Base-by-base conservation (phyloP, 257 asterid species). In the Datura wrightii region DNA sequence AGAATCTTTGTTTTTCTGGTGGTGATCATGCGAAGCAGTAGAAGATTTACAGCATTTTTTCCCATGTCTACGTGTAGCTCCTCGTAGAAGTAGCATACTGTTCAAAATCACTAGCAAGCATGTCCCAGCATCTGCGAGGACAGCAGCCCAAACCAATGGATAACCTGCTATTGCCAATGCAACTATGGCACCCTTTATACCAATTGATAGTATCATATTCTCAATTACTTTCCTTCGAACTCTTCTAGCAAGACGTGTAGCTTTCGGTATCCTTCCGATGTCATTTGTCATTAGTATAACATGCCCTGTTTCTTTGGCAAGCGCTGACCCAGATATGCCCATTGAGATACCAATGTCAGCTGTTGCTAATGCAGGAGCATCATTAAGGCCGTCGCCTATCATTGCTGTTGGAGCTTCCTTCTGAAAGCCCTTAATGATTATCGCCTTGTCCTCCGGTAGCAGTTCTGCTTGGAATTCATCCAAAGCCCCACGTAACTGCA, bases 101-200 rank as follows among this genome's bases (percentile, higher is more conserved):
- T 95, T 95, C 4, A 92, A 82, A n/a, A 96, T 94, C 48, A 96
- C 99, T 3, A 94, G 53, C 86, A 96, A 88, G 85, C 99, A 96
- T 0, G 98, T 94, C 44, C 98, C 99, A 6, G 90, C 94, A 74
- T 95, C 98, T 0, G 93, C 63, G 0, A 95, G 89, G 37, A 95
- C 96, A 1, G 99, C 99, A 10, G 94, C 98, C 99, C 99, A 95
- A 10, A 95, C 98, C 0, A 94, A 88, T 0, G 99, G 99, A 88
- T 95, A 91, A 10, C 99, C 99, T 8, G 92, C 97, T 50, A 95
- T 84, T 83, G 98, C 99, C 70, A 94, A 39, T 41, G 85, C 97
- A 6, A 95, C n/a, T 9, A 95, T 88, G 18, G 89, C 97, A 14
- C 86, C 92, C 85, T 95, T 95, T 16, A 94, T 92, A 9, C 85